phyloP scores from a whole-genome alignment of 441 rosid genomes.

The Syzygium syzygioides region DNA sequence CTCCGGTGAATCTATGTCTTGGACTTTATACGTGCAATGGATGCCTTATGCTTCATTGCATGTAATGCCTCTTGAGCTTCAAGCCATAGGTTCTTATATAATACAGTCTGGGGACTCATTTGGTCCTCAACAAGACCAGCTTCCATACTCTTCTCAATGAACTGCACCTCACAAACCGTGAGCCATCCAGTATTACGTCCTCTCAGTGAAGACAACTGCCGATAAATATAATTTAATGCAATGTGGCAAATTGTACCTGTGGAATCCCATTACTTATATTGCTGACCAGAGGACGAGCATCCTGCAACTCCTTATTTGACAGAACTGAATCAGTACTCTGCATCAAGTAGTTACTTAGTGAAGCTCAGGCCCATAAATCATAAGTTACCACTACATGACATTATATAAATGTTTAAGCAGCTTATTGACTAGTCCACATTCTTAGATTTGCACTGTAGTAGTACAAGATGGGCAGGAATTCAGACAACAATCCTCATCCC shows the following conservation, averaged over 20 bases:
- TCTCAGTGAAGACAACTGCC: not conserved
- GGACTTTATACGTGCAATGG: not conserved
- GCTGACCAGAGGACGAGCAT: not conserved
- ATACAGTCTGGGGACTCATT: not conserved
- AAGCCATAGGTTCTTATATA: conserved; percentile 6
- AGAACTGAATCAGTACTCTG: not conserved
- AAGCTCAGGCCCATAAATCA: not conserved
- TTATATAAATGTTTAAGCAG: not conserved
- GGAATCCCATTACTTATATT: conserved; percentile 3
- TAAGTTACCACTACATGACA: not conserved
- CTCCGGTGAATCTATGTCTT: not conserved
- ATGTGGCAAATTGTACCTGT: not conserved
- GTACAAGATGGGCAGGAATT: not conserved
- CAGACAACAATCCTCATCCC: not conserved
- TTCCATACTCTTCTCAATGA: not conserved
- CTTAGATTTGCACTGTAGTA: not conserved
- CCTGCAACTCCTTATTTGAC: not conserved
- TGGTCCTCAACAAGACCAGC: not conserved
- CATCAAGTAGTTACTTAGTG: not conserved
- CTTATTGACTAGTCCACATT: not conserved
- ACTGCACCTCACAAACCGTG: not conserved
- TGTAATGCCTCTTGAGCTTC: conserved; percentile 4
- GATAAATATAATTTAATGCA: not conserved
- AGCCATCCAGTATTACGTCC: not conserved
- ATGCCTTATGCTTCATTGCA: not conserved